Base-by-base conservation (phyloP, 225 moss, liverwort and hornwort genomes). In the Sphagnum tenellum region DNA sequence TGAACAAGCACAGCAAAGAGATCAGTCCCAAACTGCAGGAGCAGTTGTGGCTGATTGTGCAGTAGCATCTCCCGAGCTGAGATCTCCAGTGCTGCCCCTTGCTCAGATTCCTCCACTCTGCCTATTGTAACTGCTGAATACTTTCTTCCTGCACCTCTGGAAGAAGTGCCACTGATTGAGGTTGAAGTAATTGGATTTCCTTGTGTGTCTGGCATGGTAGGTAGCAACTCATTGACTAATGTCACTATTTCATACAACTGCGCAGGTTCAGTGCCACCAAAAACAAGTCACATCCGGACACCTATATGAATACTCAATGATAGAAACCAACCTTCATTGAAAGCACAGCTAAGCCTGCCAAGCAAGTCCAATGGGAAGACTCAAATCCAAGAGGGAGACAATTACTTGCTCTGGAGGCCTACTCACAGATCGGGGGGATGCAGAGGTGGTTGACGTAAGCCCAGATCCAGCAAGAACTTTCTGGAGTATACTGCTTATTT, bases 361-460 rank as follows among this genome's bases (percentile, higher is more conserved):
- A 29, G 29, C 29, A 29, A 29, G 29, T 29, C 29, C 29, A 29
- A 29, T 29, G 29, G 29, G 29, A 29, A 29, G 29, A 29, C 29
- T 0, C 29, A 29, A 29, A 29, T 29, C 29, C 29, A 29, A 29
- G 29, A 29, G 29, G 29, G 29, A 29, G 29, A 4, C 11, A 77
- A 65, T 71, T 69, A 82, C 96, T 88, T 96, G 96, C 69, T 96
- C 96, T 49, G 96, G 92, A 70, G 96, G 90, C 72, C 96, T 89
- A 71, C 90, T 96, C 60, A 96, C 88, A 59, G 96, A 90, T 61
- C 88, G 85, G 55, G 90, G 75, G 49, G 92, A 78, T 54, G 89
- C 88, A 62, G 87, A 78, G 12, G 87, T 92, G 74, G 83, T 81
- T 47, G 96, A 87, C 14, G 92, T 77, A 58, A 92, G 80, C 56